Evolutionary conservation across 805 yeast species (phyloP).

Genomic region (Blastobotrys robertii): DNA sequence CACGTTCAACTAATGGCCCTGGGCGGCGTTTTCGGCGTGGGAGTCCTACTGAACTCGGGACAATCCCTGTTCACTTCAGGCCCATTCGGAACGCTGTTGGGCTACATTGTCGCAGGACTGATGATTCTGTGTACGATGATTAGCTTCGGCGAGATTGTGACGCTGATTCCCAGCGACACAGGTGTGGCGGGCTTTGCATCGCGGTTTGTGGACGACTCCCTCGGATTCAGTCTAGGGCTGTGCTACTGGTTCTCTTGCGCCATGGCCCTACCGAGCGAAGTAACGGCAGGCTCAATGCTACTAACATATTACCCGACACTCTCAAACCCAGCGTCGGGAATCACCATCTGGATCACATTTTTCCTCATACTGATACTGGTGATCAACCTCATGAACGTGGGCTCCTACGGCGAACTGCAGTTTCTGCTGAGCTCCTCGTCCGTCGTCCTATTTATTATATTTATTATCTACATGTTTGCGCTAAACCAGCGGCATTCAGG

Average conservation of each 20-base stretch:
- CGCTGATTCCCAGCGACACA: constrained; percentile 67
- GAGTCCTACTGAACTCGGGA: constrained; percentile 59
- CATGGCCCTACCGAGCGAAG: constrained; percentile 66
- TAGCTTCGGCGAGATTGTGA: constrained; percentile 74
- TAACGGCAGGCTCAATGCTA: constrained; percentile 73
- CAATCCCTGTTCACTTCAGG: constrained; percentile 68
- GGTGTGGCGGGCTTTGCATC: constrained; percentile 70
- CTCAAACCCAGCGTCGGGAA: constrained; percentile 39
- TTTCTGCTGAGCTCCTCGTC: constrained; percentile 52
- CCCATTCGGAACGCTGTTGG: constrained; percentile 64
- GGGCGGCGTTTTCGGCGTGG: constrained; percentile 75
- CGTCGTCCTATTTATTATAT: constrained; percentile 38
- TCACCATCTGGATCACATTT: constrained; percentile 62
- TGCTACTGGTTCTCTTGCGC: constrained; percentile 66
- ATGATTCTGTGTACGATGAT: constrained; percentile 60
- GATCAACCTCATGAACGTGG: constrained; percentile 57
- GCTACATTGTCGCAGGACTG: constrained; percentile 54
- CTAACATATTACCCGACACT: constrained; percentile 54
- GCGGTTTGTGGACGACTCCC: constrained; percentile 51
- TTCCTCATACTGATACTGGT: constrained; percentile 38
- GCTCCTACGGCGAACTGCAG: constrained; percentile 67
- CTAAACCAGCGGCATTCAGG: constrained; percentile 33
- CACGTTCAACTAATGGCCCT: constrained; percentile 72
- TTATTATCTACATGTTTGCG: constrained; percentile 52
- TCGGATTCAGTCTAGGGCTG: constrained; percentile 60